phyloP scores from a whole-genome alignment of 371 early-diverging fungal species.

The Entomophthora muscae region DNA sequence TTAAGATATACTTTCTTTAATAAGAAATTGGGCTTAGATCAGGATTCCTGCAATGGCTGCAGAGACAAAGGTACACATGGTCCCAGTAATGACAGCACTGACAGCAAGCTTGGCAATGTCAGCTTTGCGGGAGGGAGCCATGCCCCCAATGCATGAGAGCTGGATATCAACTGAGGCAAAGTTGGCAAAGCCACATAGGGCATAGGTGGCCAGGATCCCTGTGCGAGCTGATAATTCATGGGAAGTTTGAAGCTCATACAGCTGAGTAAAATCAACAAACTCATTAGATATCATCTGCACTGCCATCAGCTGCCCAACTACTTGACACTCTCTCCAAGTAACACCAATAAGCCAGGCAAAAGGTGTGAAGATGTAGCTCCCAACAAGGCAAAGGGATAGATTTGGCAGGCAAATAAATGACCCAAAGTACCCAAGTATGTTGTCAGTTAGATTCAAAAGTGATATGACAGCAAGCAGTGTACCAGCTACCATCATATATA shows the following conservation, averaged over 20 bases:
- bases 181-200: constrained; percentile 82
- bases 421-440: constrained; percentile 54
- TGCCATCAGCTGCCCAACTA: constrained; percentile 60
- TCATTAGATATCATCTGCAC: constrained; percentile 79
- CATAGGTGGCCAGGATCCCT: constrained; percentile 40
- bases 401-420: constrained; percentile 41
- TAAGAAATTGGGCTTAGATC: no score
- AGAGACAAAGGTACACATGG: constrained; percentile 60
- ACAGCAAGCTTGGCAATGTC: constrained; percentile 58
- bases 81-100: constrained; percentile 66
- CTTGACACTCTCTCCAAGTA: constrained; percentile 29
- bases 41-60: constrained; percentile 72
- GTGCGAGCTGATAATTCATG: constrained; percentile 23
- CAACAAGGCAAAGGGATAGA: constrained; percentile 43
- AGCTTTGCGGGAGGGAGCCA: constrained; percentile 59
- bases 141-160: constrained; percentile 52
- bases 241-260: constrained; percentile 2
- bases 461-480: constrained; percentile 58
- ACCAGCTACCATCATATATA: constrained; percentile 53
- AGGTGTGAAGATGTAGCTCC: constrained; percentile 59
- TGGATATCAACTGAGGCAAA: constrained; percentile 74
- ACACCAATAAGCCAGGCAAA: constrained; percentile 73
- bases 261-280: constrained; percentile 57
- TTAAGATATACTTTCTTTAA: no score
- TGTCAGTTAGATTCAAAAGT: constrained; percentile 45